Percentiles rank a stretch among this genome's conserved stretches.
Conservation (phyloP, 2,329 filamentous ascomycete genomes). For the Hawksworthiomyces lignivorus region DNA sequence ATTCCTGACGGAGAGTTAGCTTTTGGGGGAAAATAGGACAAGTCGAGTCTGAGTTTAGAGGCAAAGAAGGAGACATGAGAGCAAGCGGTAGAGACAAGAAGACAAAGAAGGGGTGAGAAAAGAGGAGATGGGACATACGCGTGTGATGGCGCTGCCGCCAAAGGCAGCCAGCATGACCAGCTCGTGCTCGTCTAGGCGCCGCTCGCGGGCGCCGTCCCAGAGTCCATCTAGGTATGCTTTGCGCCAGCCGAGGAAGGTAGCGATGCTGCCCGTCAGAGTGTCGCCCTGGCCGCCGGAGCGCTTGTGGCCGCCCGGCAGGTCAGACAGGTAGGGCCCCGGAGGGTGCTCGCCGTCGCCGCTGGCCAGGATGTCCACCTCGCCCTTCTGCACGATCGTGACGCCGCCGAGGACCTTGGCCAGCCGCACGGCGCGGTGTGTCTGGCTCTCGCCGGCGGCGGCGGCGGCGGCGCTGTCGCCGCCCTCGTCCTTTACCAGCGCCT, state of each 20-base stretch:
- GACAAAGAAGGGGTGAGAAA: too few species aligned
- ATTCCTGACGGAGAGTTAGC: conserved; percentile 46
- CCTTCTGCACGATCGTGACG: conserved; percentile 89
- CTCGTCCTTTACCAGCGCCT: conserved; percentile 52
- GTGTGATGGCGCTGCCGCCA: conserved; percentile 79
- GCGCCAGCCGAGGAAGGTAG: conserved; percentile 82
- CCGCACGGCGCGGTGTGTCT: conserved; percentile 54
- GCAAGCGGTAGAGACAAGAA: too few species aligned
- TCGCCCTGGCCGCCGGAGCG: conserved; percentile 92
- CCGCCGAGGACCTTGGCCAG: conserved; percentile 73
- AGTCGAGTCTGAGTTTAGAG: too few species aligned
- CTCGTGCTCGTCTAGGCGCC: conserved; percentile 27
- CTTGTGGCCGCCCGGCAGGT: conserved; percentile 77
- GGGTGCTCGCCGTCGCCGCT: conserved; percentile 35
- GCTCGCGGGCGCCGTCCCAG: conserved; percentile 54
- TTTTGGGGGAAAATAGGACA: too few species aligned
- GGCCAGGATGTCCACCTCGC: conserved; percentile 55
- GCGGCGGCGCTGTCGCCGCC: background rate
- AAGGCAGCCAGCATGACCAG: conserved; percentile 74
- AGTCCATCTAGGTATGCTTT: conserved; percentile 76
- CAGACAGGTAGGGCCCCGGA: conserved; percentile 69
- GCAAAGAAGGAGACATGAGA: background rate
- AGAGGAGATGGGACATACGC: conserved; percentile 42
- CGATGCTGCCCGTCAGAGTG: conserved; percentile 82
- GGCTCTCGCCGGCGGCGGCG: conserved; percentile 18